Base-by-base conservation (phyloP, 2,329 filamentous ascomycete species). In the Rutstroemia sydowiana region DNA sequence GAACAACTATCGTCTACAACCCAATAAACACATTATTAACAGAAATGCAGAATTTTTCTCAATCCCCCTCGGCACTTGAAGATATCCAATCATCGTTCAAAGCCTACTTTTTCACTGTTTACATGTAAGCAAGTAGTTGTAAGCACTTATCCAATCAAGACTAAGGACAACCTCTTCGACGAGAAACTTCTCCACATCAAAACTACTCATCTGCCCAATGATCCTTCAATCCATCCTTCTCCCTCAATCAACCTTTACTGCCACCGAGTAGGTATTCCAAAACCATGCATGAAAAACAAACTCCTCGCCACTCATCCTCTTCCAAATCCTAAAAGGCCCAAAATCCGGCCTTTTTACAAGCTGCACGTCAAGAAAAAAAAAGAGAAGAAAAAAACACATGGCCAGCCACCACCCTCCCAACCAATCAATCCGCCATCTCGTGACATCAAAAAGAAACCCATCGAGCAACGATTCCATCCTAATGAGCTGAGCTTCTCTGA, bases 1-100 rank as follows among this genome's bases (percentile, higher is more conserved):
- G 13, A 14, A 21, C 39, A 18, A 41, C 18, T 18, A 20, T 20
- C 36, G 11, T 41, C 39, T 48, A 34, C 14, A 11, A 40, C 14
- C 45, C 45, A 48, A 48, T 48, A 32, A 34, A 40, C 45, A 39
- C 16, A 23, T 13, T 31, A 26, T 48, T 23, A 3, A 31, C n/a
- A 16, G 21, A 31, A 41, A 32, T 40, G 26, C 16, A 41, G 13
- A 21, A 40, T 11, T 14, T 40, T 30, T 16, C 8, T 30, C 39
- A 41, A 37, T 20, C 10, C 18, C 13, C 31, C 36, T 40, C 36
- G 36, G 36, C 26, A 48, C 5, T 41, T n/a, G 2, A 26, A 31
- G 26, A 41, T 21, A 41, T n/a, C 45, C 45, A 48, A 48, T 48
- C 26, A 48, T 23, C 26, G 30, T 14, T 13, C 3, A 41, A 18